Base-by-base conservation (phyloP, 345 rosid species). In the Xanthoceras sorbifolium region DNA sequence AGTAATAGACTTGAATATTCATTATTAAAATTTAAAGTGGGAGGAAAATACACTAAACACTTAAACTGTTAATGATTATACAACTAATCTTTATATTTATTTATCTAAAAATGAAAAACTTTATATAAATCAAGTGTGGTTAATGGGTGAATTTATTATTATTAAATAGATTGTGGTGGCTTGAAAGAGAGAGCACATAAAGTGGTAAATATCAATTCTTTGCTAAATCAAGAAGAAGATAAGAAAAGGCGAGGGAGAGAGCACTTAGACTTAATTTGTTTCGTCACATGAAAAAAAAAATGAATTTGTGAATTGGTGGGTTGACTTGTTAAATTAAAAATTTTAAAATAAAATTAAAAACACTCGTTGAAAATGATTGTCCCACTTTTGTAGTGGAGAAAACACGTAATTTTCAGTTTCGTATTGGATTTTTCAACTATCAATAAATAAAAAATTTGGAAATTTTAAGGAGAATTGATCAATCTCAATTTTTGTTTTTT, bases 251-350 rank as follows among this genome's bases (percentile, higher is more conserved):
- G 2, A 44, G 15, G 15, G 50, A 44, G 15, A 12, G 50, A 44
- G 50, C 50, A 44, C 50, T 44, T 44, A 1, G 50, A 44, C 50
- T 44, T 44, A 12, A 44, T 44, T 44, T 44, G 17, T 44, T 44
- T 44, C 15, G 52, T 12, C 52, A 46, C 52, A 11, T 46, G 18
- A 46, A 14, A 46, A 36, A n/a, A 36, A 5, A 5, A 46, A 46
- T 46, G 5, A 46, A 46, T 46, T 9, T 3, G 18, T 28, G 32
- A 17, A 66, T n/a, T 36, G 50, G 48, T 64, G 48, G 69, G 29
- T 70, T 70, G 73, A 70, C 73, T 70, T 70, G 8, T 50, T 6
- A 31, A 29, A 9, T 29, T 38, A 22, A 40, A 52, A 40, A 15
- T 54, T n/a, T n/a, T 20, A 54, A 54, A 54, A 54, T 17, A 54